Evolutionary conservation across 768 basidiomycete species (phyloP).

Genomic region (Rhodotorula graminis): DNA sequence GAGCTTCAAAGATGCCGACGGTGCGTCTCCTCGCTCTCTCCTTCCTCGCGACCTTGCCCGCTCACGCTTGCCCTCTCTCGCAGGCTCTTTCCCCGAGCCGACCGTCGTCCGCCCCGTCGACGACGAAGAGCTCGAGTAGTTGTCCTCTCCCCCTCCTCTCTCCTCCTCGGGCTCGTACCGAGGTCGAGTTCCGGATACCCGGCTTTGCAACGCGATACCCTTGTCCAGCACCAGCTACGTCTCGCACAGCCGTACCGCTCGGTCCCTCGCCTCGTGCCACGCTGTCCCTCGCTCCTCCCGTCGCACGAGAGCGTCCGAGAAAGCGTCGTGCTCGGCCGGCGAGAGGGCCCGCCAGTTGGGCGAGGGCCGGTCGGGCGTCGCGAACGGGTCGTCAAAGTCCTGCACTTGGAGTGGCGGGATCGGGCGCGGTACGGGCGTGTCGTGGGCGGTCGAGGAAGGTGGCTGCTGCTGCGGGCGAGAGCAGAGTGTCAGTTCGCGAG

Average conservation of each 20-base stretch:
- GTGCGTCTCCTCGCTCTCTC: background rate
- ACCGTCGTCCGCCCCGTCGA: constrained; percentile 22
- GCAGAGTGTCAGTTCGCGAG: too few species aligned
- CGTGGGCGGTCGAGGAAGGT: background rate
- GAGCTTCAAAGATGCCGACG: constrained; percentile 20
- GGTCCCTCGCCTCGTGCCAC: background rate
- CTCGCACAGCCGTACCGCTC: background rate
- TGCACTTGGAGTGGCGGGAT: constrained; percentile 1
- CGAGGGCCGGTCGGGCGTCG: background rate
- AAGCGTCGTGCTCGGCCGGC: background rate
- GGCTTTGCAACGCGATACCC: background rate
- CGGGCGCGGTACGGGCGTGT: too few species aligned
- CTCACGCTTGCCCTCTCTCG: fast-evolving
- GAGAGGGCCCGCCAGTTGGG: constrained; percentile 8
- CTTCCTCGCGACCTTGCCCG: fast-evolving
- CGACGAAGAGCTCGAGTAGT: constrained; percentile 20
- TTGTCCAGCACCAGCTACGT: background rate
- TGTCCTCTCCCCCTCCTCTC: too few species aligned
- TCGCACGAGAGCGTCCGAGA: too few species aligned
- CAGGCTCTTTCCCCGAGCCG: constrained; percentile 27
- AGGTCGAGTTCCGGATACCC: too few species aligned
- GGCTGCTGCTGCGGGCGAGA: too few species aligned
- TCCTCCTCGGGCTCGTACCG: background rate
- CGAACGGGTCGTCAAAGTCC: constrained; percentile 37
- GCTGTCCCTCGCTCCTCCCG: background rate